These are phyloP conservation scores for Peronospora belbahrii DNA, from an alignment of 352 stramenopile species.

Conservation along the genomic window DNA sequence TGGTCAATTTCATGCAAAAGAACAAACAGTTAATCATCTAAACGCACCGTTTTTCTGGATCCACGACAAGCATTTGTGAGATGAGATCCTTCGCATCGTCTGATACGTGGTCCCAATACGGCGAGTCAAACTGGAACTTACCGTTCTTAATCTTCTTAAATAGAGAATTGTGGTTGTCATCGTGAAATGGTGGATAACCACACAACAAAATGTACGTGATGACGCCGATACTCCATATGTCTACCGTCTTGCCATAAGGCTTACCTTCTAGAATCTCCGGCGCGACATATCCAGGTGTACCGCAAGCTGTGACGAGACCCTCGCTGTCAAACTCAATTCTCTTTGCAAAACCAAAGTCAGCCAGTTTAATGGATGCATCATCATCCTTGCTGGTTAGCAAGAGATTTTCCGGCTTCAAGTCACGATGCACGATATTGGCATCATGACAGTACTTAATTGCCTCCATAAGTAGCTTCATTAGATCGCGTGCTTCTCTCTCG, in stretches of 20 bases:
- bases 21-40: background rate
- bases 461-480: conserved; percentile 80
- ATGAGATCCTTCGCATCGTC: conserved; percentile 93
- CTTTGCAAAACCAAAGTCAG: conserved; percentile 84
- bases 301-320: conserved; percentile 68
- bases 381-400: conserved; percentile 74
- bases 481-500: conserved; percentile 79
- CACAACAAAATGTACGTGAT: conserved; percentile 85
- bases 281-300: conserved; percentile 76
- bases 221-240: conserved; percentile 89
- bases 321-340: conserved; percentile 71
- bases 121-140: conserved; percentile 93
- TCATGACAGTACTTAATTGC: conserved; percentile 88
- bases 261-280: conserved; percentile 77
- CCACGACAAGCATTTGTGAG: conserved; percentile 86
- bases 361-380: conserved; percentile 80
- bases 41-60: conserved; percentile 77
- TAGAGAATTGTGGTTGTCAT: conserved; percentile 90
- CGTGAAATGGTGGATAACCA: conserved; percentile 84
- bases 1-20: background rate
- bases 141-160: conserved; percentile 94
- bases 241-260: conserved; percentile 73
- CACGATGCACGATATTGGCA: conserved; percentile 72
- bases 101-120: conserved; percentile 92
- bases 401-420: conserved; percentile 82